A percentile compares a stretch with the other conserved stretches of the same genome.
These are phyloP conservation scores for Penicillium parvum DNA, from an alignment of 495 filamentous ascomycete species.

Conservation along the genomic window DNA sequence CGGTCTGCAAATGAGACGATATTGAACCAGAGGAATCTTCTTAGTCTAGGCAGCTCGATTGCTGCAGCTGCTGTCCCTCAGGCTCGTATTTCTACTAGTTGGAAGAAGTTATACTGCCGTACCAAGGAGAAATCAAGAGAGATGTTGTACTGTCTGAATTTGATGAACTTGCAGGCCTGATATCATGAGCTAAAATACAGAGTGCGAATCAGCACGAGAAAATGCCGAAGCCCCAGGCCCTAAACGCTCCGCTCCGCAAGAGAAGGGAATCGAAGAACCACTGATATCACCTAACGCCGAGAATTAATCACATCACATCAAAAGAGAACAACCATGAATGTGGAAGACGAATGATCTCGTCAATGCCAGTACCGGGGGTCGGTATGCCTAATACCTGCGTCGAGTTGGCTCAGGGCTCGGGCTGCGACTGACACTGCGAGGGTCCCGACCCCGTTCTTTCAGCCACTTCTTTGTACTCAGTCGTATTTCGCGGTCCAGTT, in stretches of 20 bases:
- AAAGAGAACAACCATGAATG: constrained; percentile 10
- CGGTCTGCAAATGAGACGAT: too few species aligned
- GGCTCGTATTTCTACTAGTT: too few species aligned
- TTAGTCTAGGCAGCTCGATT: too few species aligned
- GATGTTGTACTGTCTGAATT: neutral
- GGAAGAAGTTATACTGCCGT: too few species aligned
- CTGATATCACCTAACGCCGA: constrained; percentile 32
- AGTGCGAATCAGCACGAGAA: constrained; percentile 18
- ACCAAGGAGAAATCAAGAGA: too few species aligned
- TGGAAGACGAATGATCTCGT: constrained; percentile 7
- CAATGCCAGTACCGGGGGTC: too few species aligned
- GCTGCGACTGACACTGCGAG: constrained; percentile 70
- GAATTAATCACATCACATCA: constrained; percentile 7
- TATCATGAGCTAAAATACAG: constrained; percentile 22
- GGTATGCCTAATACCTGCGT: constrained; percentile 58
- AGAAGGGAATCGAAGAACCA: constrained; percentile 17
- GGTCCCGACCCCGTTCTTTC: constrained; percentile 77
- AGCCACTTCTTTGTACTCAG: constrained; percentile 95
- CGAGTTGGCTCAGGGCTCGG: constrained; percentile 74
- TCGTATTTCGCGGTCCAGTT: constrained; percentile 83
- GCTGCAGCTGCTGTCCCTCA: too few species aligned
- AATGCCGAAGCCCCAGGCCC: constrained; percentile 14
- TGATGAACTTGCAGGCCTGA: constrained; percentile 15
- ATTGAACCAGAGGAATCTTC: too few species aligned
- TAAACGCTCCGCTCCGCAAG: constrained; percentile 18